phyloP scores from a whole-genome alignment of 1,284 basidiomycete species.

The Ceratobasidium sp. region DNA sequence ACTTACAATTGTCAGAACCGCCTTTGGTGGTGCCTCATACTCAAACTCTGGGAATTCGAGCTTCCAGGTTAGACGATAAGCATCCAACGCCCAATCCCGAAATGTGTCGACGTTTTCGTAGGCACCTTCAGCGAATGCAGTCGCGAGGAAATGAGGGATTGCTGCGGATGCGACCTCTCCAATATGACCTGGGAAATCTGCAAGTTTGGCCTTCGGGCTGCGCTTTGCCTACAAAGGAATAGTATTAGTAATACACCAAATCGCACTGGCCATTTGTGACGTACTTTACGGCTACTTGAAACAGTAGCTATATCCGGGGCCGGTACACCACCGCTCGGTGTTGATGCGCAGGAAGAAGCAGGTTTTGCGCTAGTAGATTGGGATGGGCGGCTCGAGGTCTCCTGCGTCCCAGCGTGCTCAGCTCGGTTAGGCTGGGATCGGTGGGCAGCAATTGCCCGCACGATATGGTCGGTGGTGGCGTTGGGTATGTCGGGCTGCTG shows the following conservation, averaged over 20 bases:
- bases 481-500: neutral
- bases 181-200: slow-evolving; percentile 1
- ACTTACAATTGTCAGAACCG: slow-evolving; percentile 5
- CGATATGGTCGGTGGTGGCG: slow-evolving; percentile 3
- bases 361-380: neutral
- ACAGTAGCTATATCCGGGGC: neutral
- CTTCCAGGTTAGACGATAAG: neutral
- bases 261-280: neutral
- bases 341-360: neutral
- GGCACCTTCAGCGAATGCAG: slow-evolving; percentile 6
- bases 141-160: slow-evolving; percentile 16
- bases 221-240: neutral
- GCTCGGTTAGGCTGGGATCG: neutral
- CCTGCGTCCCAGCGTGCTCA: neutral
- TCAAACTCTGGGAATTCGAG: slow-evolving; percentile 8
- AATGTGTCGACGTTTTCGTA: slow-evolving; percentile 8
- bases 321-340: neutral
- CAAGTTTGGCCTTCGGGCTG: slow-evolving; percentile 2
- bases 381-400: neutral
- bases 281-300: neutral
- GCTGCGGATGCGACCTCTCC: slow-evolving; percentile 21
- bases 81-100: slow-evolving; percentile 14
- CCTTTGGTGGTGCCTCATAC: slow-evolving; percentile 10
- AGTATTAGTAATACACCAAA: neutral
- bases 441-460: slow-evolving; percentile 14